These are phyloP conservation scores for Pseudozyma sp. DNA, from an alignment of 1,284 basidiomycete genomes.

Conservation along the genomic window DNA sequence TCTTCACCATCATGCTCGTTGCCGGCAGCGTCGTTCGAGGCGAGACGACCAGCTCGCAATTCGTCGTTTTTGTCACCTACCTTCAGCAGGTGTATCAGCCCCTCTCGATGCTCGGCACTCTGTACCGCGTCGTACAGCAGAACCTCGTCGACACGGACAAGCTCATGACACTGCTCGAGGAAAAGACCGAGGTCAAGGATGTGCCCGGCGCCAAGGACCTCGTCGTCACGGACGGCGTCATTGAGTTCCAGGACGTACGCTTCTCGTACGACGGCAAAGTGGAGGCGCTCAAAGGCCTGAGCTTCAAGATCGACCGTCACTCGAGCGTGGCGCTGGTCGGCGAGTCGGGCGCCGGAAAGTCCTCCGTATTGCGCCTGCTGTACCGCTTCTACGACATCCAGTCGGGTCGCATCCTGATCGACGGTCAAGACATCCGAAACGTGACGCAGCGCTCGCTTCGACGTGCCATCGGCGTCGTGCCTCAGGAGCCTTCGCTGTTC, in stretches of 20 bases:
- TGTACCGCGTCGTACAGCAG: conserved; percentile 68
- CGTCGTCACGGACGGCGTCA: conserved; percentile 78
- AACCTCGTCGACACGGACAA: conserved; percentile 74
- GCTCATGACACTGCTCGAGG: conserved; percentile 67
- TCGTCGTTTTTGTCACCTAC: conserved; percentile 83
- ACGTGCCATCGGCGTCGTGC: conserved; percentile 79
- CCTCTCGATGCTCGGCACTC: conserved; percentile 60
- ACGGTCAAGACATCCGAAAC: conserved; percentile 85
- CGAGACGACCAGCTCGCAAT: conserved; percentile 71
- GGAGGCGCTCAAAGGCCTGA: conserved; percentile 80
- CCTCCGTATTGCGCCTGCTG: conserved; percentile 82
- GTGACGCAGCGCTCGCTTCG: conserved; percentile 82
- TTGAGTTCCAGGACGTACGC: conserved; percentile 77
- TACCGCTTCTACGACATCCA: conserved; percentile 88
- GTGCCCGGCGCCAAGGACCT: conserved; percentile 80
- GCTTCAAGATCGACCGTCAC: conserved; percentile 82
- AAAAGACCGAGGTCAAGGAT: conserved; percentile 80
- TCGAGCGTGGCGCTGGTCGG: conserved; percentile 63
- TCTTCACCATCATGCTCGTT: conserved; percentile 55
- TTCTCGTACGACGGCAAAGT: conserved; percentile 78
- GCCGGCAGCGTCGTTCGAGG: conserved; percentile 52
- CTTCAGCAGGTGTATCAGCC: conserved; percentile 75
- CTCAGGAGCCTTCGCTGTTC: conserved; percentile 74
- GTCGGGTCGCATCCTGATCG: conserved; percentile 72
- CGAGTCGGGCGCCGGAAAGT: conserved; percentile 82